Evolutionary conservation across 345 rosid genomes (phyloP), one percentile per base, ranked within the genome.

Genomic region (Raphanus sativus): DNA sequence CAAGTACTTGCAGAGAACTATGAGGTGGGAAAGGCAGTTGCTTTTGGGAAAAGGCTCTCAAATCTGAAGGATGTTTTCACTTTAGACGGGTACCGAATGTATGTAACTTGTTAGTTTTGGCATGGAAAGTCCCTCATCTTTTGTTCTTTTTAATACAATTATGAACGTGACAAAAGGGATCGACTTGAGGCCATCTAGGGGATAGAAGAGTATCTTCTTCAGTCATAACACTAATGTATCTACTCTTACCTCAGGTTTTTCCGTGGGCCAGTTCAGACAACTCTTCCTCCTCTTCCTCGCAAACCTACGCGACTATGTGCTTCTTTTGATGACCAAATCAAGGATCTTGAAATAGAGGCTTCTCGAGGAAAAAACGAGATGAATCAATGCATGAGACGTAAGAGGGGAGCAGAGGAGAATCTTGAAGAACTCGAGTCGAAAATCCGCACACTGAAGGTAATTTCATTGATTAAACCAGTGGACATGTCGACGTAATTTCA

Each of bases 1-100:
- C 97, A 88, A 82, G 97, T 95, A 73, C 98, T 95, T 74, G 97
- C 94, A 64, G 87, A 83, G 81, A 87, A 95, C 84, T 95, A 95
- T 82, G 91, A 91, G 21, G 83, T 26, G 30, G 99, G 96, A 36
- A 89, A 83, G 82, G 79, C 81, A 59, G 93, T 92, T 78, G 98
- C 99, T 73, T 95, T 95, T 87, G 97, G 89, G 70, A 81, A 45
- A 86, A 88, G 86, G 73, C 85, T 89, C 67, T 58, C 83, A 30
- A 89, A 92, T 85, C 77, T 95, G 79, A 86, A 85, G 83, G 99
- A 95, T 78, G 98, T 92, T 70, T 87, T 72, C 82, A 95, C 99
- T 62, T 80, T 85, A 77, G 98, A 92, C 54, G 99, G 99, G 61
- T 87, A 80, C 82, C 87, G 83, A 81, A 92, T 95, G 99, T 95